phyloP scores from a whole-genome alignment of 495 filamentous ascomycete species.

The Neurospora pannonica region DNA sequence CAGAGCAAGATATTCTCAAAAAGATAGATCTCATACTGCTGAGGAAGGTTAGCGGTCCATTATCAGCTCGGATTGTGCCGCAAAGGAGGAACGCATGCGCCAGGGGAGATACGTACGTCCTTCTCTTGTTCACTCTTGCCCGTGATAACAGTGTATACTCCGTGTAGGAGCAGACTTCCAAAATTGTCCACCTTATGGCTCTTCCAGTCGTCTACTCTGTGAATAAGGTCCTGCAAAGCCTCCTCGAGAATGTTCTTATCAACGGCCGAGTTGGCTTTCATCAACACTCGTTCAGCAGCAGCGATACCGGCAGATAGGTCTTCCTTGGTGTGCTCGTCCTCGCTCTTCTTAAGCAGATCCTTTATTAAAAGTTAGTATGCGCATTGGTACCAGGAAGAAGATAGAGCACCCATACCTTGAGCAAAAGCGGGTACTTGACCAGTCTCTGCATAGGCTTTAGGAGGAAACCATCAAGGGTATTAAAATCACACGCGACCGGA shows the following conservation, averaged over 20 bases:
- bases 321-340: conserved; percentile 54
- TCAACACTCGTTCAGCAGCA: conserved; percentile 65
- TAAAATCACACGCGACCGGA: conserved; percentile 48
- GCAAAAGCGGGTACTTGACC: conserved; percentile 84
- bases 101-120: conserved; percentile 52
- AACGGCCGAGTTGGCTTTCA: conserved; percentile 80
- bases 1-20: conserved; percentile 94
- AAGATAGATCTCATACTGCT: conserved; percentile 91
- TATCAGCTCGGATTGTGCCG: background rate
- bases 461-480: conserved; percentile 75
- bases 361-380: conserved; percentile 26
- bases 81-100: background rate
- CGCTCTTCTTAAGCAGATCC: conserved; percentile 78
- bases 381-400: background rate
- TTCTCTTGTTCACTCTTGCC: conserved; percentile 74
- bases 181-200: conserved; percentile 82
- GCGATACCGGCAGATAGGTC: conserved; percentile 66
- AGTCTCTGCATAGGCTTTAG: conserved; percentile 94
- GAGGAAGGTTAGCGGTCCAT: conserved; percentile 7
- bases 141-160: conserved; percentile 90
- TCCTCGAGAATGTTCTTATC: conserved; percentile 72
- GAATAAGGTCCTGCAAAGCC: conserved; percentile 69
- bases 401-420: conserved; percentile 51
- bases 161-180: conserved; percentile 78
- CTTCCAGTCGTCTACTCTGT: conserved; percentile 96